Evolutionary conservation across 2,329 filamentous ascomycete genomes (phyloP).

Genomic region (Clonostachys rhizophaga): DNA sequence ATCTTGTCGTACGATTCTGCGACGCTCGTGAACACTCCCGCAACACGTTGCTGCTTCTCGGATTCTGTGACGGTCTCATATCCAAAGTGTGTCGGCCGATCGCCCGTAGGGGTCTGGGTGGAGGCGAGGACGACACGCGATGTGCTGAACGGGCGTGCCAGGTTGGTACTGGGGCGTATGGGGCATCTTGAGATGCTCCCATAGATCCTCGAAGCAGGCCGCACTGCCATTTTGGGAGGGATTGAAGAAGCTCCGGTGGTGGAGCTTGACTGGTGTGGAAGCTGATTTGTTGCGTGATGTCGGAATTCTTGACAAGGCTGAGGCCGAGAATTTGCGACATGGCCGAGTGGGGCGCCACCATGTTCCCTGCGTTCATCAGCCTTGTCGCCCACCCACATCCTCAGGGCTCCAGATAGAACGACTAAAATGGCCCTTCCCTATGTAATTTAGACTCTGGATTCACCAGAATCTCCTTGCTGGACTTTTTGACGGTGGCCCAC

Average conservation of each 20-base stretch:
- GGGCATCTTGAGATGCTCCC: constrained; percentile 12
- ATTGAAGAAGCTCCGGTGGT: no score
- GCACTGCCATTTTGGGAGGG: constrained; percentile 8
- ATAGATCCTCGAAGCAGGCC: constrained; percentile 19
- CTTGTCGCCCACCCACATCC: not conserved
- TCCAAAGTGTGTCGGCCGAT: constrained; percentile 80
- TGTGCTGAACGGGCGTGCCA: constrained; percentile 1
- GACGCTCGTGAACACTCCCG: constrained; percentile 89
- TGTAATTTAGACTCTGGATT: not conserved
- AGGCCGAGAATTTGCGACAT: no score
- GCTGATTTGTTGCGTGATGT: no score
- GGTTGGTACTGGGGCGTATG: not conserved
- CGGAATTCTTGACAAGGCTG: no score
- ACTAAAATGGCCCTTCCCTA: not conserved
- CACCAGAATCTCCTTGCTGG: not conserved
- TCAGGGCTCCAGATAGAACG: not conserved
- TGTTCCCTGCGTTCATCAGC: not conserved
- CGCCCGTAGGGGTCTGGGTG: not conserved
- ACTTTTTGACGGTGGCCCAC: constrained; percentile 6
- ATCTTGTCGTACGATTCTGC: constrained; percentile 94
- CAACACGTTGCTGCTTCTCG: constrained; percentile 69
- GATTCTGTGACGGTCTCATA: constrained; percentile 80
- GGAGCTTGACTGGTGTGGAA: no score
- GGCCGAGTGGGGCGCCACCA: not conserved
- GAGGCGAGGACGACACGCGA: not conserved